A percentile compares a stretch with the other conserved stretches of the same genome.
Evolutionary conservation across 2,329 filamentous ascomycete species (phyloP).

Genomic region (Aspergillus piperis): DNA sequence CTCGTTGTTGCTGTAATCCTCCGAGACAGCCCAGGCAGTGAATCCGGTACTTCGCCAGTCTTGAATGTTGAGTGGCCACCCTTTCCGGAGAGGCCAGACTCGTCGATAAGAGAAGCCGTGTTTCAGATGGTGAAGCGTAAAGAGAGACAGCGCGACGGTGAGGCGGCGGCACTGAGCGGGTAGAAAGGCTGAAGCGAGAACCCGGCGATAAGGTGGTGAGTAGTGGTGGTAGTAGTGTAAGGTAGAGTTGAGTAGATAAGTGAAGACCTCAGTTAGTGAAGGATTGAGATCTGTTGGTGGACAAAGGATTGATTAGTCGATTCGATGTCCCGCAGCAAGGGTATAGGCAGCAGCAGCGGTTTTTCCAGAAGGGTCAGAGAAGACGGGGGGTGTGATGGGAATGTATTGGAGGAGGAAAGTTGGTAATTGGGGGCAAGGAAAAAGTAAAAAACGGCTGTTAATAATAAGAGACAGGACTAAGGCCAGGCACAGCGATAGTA

Average conservation of each 20-base stretch:
- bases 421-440: background rate
- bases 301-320: slow-evolving; percentile 18
- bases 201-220: background rate
- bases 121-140: slow-evolving; percentile 8
- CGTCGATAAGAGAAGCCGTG: slow-evolving; percentile 18
- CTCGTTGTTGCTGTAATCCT: slow-evolving; percentile 4
- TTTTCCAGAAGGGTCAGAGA: slow-evolving; percentile 9
- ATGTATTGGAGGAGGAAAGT: background rate
- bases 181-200: background rate
- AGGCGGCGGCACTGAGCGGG: slow-evolving; percentile 8
- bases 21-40: slow-evolving; percentile 9
- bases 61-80: background rate
- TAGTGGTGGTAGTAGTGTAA: background rate
- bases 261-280: slow-evolving; percentile 5
- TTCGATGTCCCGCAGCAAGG: slow-evolving; percentile 10
- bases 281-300: slow-evolving; percentile 14
- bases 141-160: slow-evolving; percentile 11
- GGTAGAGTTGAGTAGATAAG: background rate
- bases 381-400: background rate
- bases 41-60: background rate
- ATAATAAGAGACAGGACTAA: background rate
- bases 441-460: background rate
- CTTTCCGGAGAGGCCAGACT: slow-evolving; percentile 11
- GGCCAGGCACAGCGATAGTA: background rate
- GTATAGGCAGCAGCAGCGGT: background rate